Evolutionary conservation across 2,329 filamentous ascomycete genomes (phyloP).

Genomic region (Mycosphaerelloides madeirae): DNA sequence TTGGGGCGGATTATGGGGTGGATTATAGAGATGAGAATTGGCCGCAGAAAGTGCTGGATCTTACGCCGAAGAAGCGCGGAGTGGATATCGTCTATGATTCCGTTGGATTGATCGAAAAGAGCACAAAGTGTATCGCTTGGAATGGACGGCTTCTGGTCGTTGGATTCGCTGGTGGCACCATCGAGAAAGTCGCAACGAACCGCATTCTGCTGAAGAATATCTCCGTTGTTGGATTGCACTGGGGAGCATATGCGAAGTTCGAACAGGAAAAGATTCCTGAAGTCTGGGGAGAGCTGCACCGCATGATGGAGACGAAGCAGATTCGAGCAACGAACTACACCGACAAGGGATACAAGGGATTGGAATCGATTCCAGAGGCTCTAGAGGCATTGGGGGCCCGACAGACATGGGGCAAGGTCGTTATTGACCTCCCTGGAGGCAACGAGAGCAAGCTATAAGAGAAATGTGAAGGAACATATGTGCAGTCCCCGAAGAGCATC

Average conservation of each 20-base stretch:
- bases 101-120: constrained; percentile 81
- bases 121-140: constrained; percentile 89
- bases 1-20: constrained; percentile 78
- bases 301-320: constrained; percentile 71
- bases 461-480: not conserved
- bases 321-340: constrained; percentile 77
- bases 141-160: constrained; percentile 84
- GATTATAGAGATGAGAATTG: constrained; percentile 65
- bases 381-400: constrained; percentile 71
- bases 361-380: constrained; percentile 73
- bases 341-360: constrained; percentile 74
- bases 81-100: constrained; percentile 96
- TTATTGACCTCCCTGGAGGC: constrained; percentile 74
- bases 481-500: not conserved
- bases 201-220: constrained; percentile 93
- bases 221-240: constrained; percentile 81
- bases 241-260: constrained; percentile 75
- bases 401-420: constrained; percentile 94
- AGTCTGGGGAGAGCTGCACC: constrained; percentile 80
- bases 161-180: constrained; percentile 79
- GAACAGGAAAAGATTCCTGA: constrained; percentile 64
- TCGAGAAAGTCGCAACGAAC: constrained; percentile 91
- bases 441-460: constrained; percentile 41
- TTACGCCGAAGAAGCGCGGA: constrained; percentile 67
- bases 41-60: constrained; percentile 65